Conservation (phyloP, 805 yeast genomes). For the Zygosaccharomyces gambellarensis region DNA sequence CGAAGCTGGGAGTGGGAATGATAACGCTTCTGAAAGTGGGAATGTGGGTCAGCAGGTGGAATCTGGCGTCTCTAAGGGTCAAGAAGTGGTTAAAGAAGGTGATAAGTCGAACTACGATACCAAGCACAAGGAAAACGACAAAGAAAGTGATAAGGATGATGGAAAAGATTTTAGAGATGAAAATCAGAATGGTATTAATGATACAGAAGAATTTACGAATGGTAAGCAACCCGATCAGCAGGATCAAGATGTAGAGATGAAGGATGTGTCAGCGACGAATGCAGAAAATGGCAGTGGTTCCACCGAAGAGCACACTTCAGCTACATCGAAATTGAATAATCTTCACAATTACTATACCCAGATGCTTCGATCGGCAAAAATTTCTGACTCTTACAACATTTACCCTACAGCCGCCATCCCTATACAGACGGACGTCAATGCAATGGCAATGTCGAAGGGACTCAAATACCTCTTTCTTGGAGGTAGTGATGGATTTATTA, state of each 20-base stretch:
- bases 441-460: conserved; percentile 71
- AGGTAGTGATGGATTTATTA: conserved; percentile 90
- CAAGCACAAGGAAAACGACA: conserved; percentile 12
- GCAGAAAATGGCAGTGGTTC: conserved; percentile 6
- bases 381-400: conserved; percentile 59
- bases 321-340: conserved; percentile 17
- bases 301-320: neutral
- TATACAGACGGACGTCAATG: conserved; percentile 70
- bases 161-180: conserved; percentile 25
- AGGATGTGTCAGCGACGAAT: conserved; percentile 20
- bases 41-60: neutral
- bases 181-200: conserved; percentile 12
- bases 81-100: conserved; percentile 18
- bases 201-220: conserved; percentile 13
- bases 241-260: conserved; percentile 18
- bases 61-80: neutral
- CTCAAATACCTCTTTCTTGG: conserved; percentile 88
- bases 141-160: conserved; percentile 19
- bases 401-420: conserved; percentile 86
- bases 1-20: neutral
- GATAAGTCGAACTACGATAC: conserved; percentile 14
- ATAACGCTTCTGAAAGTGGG: neutral
- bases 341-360: conserved; percentile 34
- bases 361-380: conserved; percentile 41
- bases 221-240: conserved; percentile 26